Percentiles rank a stretch among this genome's conserved stretches.
Conservation (phyloP, 306 rosid species). For the Carpinus fangiana region DNA sequence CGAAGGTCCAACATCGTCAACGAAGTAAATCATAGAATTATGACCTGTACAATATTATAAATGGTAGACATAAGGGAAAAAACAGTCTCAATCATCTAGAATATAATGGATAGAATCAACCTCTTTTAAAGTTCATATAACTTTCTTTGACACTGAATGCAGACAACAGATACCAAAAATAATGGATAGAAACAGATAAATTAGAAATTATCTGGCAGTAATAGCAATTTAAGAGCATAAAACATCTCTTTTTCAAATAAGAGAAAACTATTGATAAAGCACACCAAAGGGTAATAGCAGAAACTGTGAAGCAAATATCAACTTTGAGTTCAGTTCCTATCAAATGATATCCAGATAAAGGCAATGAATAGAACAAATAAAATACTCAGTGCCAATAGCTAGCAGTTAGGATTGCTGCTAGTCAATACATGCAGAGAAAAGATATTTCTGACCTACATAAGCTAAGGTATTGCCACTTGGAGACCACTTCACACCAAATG, state of each 20-base stretch:
- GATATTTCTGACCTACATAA: conserved; percentile 76
- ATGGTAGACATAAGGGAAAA: conserved; percentile 17
- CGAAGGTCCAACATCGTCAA: conserved; percentile 90
- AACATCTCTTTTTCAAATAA: not conserved
- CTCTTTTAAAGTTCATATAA: not conserved
- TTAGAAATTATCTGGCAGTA: not conserved
- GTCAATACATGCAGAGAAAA: conserved; percentile 24
- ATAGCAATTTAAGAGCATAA: not conserved
- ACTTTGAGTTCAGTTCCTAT: not conserved
- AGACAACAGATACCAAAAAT: conserved; percentile 10
- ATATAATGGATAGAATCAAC: not conserved
- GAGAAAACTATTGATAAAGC: not conserved
- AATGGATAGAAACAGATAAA: not conserved
- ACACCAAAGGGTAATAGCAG: not conserved
- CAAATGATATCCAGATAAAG: not conserved
- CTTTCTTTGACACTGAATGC: not conserved
- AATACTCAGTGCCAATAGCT: conserved; percentile 8
- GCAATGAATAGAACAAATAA: conserved; percentile 6
- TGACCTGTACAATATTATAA: conserved; percentile 67
- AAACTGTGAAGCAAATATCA: not conserved
- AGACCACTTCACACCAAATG: conserved; percentile 97
- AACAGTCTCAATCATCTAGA: conserved; percentile 14
- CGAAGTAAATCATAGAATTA: conserved; percentile 91
- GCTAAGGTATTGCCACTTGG: conserved; percentile 95
- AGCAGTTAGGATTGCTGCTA: conserved; percentile 18